Evolutionary conservation across 2,329 filamentous ascomycete genomes (phyloP).

Genomic region (Zasmidium angulare): DNA sequence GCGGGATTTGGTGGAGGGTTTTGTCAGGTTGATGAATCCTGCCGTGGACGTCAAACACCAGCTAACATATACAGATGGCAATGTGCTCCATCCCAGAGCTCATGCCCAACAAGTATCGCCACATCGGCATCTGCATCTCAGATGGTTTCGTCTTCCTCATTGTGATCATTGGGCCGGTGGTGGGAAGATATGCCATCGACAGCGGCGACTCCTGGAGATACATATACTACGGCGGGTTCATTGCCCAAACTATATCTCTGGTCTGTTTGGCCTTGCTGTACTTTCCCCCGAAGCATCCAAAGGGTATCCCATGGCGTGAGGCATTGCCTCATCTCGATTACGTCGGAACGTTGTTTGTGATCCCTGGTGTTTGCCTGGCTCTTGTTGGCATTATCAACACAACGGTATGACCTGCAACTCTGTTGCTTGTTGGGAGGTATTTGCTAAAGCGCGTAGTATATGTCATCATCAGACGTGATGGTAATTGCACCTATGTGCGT

Average conservation of each 20-base stretch:
- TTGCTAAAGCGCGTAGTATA: not conserved
- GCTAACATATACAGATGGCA: constrained; percentile 11
- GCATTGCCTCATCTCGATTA: constrained; percentile 32
- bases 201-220: constrained; percentile 42
- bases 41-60: not conserved
- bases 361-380: constrained; percentile 35
- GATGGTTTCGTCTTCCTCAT: constrained; percentile 42
- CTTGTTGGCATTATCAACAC: constrained; percentile 5
- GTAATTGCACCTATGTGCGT: constrained; percentile 1
- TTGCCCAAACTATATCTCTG: constrained; percentile 45
- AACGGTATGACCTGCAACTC: no score
- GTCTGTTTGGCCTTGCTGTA: constrained; percentile 43
- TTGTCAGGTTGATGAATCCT: constrained; percentile 7
- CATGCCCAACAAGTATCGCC: constrained; percentile 26
- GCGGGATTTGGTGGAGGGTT: constrained; percentile 16
- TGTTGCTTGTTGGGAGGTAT: no score
- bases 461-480: not conserved
- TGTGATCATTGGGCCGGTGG: constrained; percentile 48
- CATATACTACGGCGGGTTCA: constrained; percentile 49
- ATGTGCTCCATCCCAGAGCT: constrained; percentile 27
- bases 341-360: constrained; percentile 7
- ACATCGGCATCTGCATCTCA: constrained; percentile 25
- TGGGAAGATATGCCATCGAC: constrained; percentile 44
- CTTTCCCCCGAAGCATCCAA: constrained; percentile 40
- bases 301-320: constrained; percentile 26